phyloP scores from a whole-genome alignment of 192 early-diverging fungal species.

The Kickxella alabastrina region DNA sequence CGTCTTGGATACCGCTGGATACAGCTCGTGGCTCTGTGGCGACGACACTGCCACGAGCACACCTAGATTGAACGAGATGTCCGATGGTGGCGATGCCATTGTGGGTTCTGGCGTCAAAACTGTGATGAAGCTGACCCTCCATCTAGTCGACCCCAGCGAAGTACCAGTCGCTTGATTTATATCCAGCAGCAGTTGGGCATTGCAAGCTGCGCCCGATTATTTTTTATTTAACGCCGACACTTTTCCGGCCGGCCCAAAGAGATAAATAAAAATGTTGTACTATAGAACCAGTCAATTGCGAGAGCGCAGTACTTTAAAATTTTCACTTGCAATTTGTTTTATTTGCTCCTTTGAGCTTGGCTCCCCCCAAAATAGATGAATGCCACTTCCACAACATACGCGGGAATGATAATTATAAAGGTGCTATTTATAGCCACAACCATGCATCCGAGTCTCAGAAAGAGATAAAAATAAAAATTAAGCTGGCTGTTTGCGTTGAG shows the following conservation, averaged over 20 bases:
- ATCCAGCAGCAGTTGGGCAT: neutral
- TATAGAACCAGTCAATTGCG: too few species aligned
- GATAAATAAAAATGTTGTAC: too few species aligned
- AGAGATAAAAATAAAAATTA: neutral
- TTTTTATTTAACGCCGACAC: too few species aligned
- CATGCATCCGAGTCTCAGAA: neutral
- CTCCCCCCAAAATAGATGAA: neutral
- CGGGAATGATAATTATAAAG: neutral
- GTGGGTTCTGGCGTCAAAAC: neutral
- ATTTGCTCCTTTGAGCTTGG: neutral
- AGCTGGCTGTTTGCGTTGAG: too few species aligned
- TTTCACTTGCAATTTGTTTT: neutral
- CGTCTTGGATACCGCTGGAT: conserved; percentile 27
- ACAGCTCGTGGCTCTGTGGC: neutral
- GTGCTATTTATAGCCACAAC: neutral
- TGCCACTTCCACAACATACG: neutral
- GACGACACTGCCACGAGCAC: neutral
- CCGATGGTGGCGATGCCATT: neutral
- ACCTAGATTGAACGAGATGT: neutral
- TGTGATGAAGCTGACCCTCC: neutral
- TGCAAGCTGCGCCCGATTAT: too few species aligned
- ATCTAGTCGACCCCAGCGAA: neutral
- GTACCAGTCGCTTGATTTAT: neutral
- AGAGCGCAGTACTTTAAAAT: too few species aligned
- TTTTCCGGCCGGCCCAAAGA: too few species aligned